Evolutionary conservation across 2,329 filamentous ascomycete genomes (phyloP).

Genomic region (Paecilomyces variotii): DNA sequence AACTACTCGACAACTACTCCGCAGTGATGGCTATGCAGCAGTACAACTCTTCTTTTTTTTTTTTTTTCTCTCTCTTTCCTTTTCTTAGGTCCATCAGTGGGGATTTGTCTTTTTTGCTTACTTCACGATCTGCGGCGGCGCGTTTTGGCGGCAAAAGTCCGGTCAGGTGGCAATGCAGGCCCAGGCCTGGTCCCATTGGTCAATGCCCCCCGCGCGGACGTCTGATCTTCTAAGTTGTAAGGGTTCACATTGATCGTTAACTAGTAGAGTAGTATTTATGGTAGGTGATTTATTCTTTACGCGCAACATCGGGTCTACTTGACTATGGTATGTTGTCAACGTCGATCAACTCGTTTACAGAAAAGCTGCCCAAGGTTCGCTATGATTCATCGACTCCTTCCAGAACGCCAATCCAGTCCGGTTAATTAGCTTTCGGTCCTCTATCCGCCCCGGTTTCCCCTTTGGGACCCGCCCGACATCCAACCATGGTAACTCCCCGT

Average conservation of each 20-base stretch:
- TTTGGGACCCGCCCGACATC: neutral
- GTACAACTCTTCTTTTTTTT: too few relatives aligned
- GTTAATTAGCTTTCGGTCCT: neutral
- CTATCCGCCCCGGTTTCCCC: neutral
- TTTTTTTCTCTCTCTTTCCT: neutral
- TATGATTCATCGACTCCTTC: conserved; percentile 1
- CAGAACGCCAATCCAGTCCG: neutral
- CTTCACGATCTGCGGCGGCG: neutral
- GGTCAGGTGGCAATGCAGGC: conserved; percentile 1
- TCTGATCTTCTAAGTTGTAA: neutral
- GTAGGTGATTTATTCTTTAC: neutral
- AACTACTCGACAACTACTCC: neutral
- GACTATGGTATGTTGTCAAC: neutral
- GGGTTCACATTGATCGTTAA: neutral
- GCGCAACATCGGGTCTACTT: neutral
- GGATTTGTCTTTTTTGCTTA: neutral
- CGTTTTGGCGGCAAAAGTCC: neutral
- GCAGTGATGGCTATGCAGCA: neutral
- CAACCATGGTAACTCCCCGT: neutral
- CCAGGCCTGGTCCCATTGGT: neutral
- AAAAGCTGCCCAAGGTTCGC: neutral
- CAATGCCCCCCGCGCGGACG: neutral
- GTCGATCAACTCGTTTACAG: neutral
- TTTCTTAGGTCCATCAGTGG: neutral
- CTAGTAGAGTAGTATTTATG: neutral